Evolutionary conservation across 192 early-diverging fungal genomes (phyloP), one percentile per base, ranked within the genome.

Genomic region (Phlyctochytrium planicorne): DNA sequence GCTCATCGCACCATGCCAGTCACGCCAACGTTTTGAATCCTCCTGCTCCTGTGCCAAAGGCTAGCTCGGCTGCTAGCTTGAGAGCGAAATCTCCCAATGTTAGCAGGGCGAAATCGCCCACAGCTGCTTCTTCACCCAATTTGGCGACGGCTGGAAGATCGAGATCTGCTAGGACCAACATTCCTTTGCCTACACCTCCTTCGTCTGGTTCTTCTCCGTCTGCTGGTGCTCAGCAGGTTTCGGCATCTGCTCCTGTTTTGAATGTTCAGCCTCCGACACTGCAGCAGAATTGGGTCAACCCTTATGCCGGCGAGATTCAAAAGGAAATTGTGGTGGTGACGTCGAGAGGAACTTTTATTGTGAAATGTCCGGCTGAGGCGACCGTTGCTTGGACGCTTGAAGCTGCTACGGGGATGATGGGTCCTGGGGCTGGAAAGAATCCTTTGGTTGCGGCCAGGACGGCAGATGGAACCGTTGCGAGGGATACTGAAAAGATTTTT

Each of bases 381-480:
- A 65, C 69, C 24, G 63, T 71, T 16, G 62, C 47, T 20, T 71
- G 69, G 69, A 62, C 69, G 2, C 62, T 71, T 23, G 69, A 71
- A 36, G 69, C 63, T 0, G 69, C 69, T 20, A 56, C 32, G 20
- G 62, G 55, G 31, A 25, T 65, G 52, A 71, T 71, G 69, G 27
- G 27, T 57, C 14, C 12, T 57, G 20, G 16, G 6, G 55, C 12
- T 14, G 55, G 12, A 29, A 62, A 52, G 27, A 71, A 63, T 37
- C 62, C 69, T 24, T 52, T 78, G 34, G 68, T 73, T 10, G 76
- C 73, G 35, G 68, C 68, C 16, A 24, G 76, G n/a, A 73, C 70
- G 52, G 72, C 66, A 29, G 65, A 66, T 34, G 76, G 76, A 10
- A 23, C 53, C 20, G 62, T 63, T 12, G 76, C 70, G 2, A 29